Base-by-base conservation (phyloP, 805 yeast genomes). In the Cyberlindnera americana region DNA sequence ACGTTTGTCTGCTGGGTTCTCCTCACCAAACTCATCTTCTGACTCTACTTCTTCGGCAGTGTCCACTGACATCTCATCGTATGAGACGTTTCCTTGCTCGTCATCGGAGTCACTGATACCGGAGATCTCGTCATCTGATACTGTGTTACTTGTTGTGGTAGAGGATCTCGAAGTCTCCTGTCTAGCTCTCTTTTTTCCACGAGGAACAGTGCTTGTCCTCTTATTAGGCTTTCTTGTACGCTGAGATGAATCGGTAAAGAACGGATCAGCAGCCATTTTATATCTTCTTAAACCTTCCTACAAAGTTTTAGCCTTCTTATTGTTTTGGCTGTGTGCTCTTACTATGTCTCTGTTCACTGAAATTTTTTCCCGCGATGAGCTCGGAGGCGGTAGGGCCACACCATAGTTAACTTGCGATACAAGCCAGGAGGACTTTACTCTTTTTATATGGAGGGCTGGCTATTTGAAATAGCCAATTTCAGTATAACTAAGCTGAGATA, bases 1-100 rank as follows among this genome's bases (percentile, higher is more conserved):
- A 63, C 99, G 78, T 63, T 87, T 89, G 56, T 93, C 99, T 0
- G 96, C 95, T 8, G 90, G 95, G 34, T 78, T 77, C 62, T 91
- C 98, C 14, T 70, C 72, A 13, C 68, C 77, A 48, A 79, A 77
- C 50, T 83, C 95, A 49, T 81, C 93, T 23, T 83, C 91, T 12
- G 83, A 78, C 13, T 74, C 77, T 17, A 74, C 69, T 18, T 66
- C 72, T 17, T 62, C 69, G 9, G 59, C 64, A 10, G 53, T 59
- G 4, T 50, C 66, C 10, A 32, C 27, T 8, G 39, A 29, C 22
- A 14, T 29, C 15, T 59, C 61, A 11, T 54, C 62, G 21, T 47
- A 50, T 1, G 60, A 55, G 11, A 60, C 71, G 34, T 65, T 67
- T 12, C 67, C 71, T 27, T 67, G 70, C 28, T 66, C 75, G 18